Conservation (phyloP, 176 grass and related monocot genomes). For the Juncus effusus region DNA sequence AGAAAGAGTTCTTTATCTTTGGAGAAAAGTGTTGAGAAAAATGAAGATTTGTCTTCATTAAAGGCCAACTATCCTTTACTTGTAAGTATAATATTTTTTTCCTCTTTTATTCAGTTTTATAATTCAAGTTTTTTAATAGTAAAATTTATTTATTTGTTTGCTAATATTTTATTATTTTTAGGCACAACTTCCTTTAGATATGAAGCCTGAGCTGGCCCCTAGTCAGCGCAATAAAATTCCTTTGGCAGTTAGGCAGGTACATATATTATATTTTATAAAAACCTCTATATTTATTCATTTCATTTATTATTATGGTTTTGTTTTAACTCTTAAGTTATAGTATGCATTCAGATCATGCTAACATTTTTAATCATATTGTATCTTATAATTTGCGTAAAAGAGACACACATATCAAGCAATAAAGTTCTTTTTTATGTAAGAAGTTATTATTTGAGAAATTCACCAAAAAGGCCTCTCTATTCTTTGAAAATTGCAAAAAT, state of each 20-base stretch:
- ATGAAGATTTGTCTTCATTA: constrained; percentile 47
- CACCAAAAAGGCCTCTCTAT: no score
- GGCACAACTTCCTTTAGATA: constrained; percentile 74
- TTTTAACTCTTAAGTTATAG: no score
- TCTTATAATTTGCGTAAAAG: no score
- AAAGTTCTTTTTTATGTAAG: no score
- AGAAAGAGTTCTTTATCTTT: constrained; percentile 70
- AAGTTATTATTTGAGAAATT: no score
- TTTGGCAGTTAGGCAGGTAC: constrained; percentile 72
- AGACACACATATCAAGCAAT: no score
- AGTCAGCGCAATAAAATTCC: constrained; percentile 61
- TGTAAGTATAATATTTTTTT: constrained; percentile 35
- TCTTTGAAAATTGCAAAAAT: no score
- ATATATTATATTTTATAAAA: constrained; percentile 14
- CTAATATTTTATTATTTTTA: constrained; percentile 38
- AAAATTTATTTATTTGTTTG: constrained; percentile 28
- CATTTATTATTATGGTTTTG: no score
- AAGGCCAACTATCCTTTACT: constrained; percentile 65
- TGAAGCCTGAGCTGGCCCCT: constrained; percentile 54
- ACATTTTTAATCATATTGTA: no score
- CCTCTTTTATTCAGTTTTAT: constrained; percentile 4
- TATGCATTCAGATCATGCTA: no score
- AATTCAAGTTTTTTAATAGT: no score
- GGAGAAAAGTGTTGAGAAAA: constrained; percentile 49
- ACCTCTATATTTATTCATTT: constrained; percentile 15